phyloP scores from a whole-genome alignment of 1,284 basidiomycete species.

The Ceratobasidium sp. region DNA sequence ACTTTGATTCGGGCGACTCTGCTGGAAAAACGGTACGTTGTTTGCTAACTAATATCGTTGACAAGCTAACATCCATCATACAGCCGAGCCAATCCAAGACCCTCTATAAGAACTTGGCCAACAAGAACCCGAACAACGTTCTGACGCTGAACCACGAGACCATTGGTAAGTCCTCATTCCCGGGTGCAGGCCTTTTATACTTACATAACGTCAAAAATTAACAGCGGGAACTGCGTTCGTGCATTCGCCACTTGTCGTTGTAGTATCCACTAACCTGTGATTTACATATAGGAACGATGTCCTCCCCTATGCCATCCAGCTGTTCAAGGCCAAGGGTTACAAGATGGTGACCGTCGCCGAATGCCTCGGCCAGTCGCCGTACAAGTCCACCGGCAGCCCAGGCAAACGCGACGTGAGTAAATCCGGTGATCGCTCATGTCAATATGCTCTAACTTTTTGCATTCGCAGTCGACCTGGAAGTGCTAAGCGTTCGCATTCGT shows the following conservation, averaged over 20 bases:
- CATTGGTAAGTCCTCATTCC: constrained; percentile 4
- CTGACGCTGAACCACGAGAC: constrained; percentile 44
- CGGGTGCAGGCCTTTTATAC: neutral
- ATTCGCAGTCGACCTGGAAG: constrained; percentile 41
- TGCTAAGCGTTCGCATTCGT: constrained; percentile 23
- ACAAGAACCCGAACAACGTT: constrained; percentile 36
- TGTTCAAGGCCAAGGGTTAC: constrained; percentile 42
- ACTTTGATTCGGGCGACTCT: constrained; percentile 44
- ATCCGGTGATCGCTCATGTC: neutral
- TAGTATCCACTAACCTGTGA: neutral
- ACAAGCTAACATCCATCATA: neutral
- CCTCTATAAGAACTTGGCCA: neutral
- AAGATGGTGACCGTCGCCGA: constrained; percentile 44
- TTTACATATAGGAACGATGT: constrained; percentile 26
- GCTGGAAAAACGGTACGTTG: constrained; percentile 24
- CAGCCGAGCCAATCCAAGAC: constrained; percentile 15
- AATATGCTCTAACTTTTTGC: neutral
- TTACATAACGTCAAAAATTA: neutral
- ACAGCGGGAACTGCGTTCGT: constrained; percentile 28
- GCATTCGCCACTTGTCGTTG: neutral
- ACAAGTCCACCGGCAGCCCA: constrained; percentile 31
- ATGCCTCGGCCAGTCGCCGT: constrained; percentile 43
- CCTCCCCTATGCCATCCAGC: constrained; percentile 39
- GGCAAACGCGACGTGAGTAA: constrained; percentile 33
- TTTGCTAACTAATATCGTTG: neutral